A percentile compares a stretch with the other conserved stretches of the same genome.
Evolutionary conservation across 805 yeast genomes (phyloP).

Genomic region (Ogataea paraovalis): DNA sequence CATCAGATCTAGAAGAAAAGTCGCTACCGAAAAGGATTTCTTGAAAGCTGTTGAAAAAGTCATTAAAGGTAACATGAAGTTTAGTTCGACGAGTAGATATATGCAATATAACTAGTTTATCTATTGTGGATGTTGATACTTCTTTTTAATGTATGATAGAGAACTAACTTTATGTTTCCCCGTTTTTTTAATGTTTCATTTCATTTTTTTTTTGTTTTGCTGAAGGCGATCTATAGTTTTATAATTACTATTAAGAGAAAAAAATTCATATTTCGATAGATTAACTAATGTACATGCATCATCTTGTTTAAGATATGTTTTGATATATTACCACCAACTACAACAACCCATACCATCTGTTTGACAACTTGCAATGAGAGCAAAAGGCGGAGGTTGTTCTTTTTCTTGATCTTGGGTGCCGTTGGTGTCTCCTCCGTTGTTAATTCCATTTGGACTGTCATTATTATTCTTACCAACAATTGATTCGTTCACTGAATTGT

Average conservation of each 20-base stretch:
- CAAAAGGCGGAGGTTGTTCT: conserved; percentile 70
- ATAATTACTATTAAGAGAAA: too few relatives aligned
- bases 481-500: conserved; percentile 35
- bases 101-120: conserved; percentile 85
- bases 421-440: conserved; percentile 22
- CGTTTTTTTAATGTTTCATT: background rate
- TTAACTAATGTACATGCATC: background rate
- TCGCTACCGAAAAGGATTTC: conserved; percentile 97
- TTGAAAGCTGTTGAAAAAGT: conserved; percentile 97
- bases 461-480: conserved; percentile 21
- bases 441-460: conserved; percentile 19
- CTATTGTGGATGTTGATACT: background rate
- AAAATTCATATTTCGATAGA: background rate
- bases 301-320: background rate
- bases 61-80: conserved; percentile 96
- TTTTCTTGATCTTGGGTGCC: conserved; percentile 32
- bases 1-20: conserved; percentile 95
- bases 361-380: conserved; percentile 84
- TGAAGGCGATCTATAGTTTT: background rate
- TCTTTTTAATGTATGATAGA: background rate
- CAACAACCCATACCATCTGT: conserved; percentile 96
- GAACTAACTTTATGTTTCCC: background rate
- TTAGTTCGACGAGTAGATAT: conserved; percentile 93
- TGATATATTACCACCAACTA: conserved; percentile 64
- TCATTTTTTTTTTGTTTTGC: background rate